Conservation (phyloP, 805 yeast species). For the Kuraishia borneana region DNA sequence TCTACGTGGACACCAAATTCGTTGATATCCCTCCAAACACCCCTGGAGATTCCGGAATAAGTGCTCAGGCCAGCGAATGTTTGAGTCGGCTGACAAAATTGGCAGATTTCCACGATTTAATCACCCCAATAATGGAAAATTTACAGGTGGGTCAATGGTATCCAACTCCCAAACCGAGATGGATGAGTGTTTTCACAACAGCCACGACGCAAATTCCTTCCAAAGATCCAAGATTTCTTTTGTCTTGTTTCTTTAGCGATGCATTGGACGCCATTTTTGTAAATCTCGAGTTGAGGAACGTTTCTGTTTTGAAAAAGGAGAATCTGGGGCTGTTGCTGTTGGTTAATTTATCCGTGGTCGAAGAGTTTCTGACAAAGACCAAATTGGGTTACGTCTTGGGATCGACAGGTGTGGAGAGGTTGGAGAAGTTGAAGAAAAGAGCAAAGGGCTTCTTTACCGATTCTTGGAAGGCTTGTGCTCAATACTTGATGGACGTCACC, state of each 20-base stretch:
- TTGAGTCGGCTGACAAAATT: slow-evolving; percentile 57
- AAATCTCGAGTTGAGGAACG: slow-evolving; percentile 51
- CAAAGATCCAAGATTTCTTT: slow-evolving; percentile 33
- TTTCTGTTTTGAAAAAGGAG: slow-evolving; percentile 28
- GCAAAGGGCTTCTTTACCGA: slow-evolving; percentile 60
- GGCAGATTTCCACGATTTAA: slow-evolving; percentile 48
- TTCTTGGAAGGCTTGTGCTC: slow-evolving; percentile 75
- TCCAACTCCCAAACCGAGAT: slow-evolving; percentile 43
- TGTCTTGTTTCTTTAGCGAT: slow-evolving; percentile 66
- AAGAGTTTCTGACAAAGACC: slow-evolving; percentile 55
- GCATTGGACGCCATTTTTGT: slow-evolving; percentile 63
- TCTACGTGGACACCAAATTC: slow-evolving; percentile 31
- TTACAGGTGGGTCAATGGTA: slow-evolving; percentile 61
- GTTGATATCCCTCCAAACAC: slow-evolving; percentile 18
- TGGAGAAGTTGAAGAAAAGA: slow-evolving; percentile 60
- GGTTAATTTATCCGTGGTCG: slow-evolving; percentile 64
- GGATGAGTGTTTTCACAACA: slow-evolving; percentile 37
- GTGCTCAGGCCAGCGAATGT: slow-evolving; percentile 62
- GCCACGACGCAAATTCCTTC: slow-evolving; percentile 25
- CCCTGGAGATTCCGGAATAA: slow-evolving; percentile 34
- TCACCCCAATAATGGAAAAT: slow-evolving; percentile 33
- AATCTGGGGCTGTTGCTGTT: slow-evolving; percentile 61
- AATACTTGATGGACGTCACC: slow-evolving; percentile 71
- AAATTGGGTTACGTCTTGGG: slow-evolving; percentile 46
- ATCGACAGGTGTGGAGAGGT: slow-evolving; percentile 44